phyloP scores from a whole-genome alignment of 139 green algal genomes.

The Chlorella sp. region DNA sequence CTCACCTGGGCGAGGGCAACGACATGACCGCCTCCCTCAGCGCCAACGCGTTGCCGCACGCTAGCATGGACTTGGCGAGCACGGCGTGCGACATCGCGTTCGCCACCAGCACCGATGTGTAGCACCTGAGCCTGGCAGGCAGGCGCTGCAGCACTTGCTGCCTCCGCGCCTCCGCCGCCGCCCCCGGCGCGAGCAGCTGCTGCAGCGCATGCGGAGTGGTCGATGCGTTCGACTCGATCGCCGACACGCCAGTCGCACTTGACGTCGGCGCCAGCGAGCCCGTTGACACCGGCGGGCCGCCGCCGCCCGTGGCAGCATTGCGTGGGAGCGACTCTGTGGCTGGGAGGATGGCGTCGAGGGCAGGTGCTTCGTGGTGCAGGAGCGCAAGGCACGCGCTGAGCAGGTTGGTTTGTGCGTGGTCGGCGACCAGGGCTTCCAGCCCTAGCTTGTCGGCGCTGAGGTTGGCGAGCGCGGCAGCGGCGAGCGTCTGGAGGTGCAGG shows the following conservation, averaged over 20 bases:
- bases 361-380: too few relatives aligned
- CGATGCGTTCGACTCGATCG: too few relatives aligned
- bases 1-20: background rate
- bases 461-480: background rate
- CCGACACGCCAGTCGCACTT: too few relatives aligned
- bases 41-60: background rate
- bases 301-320: too few relatives aligned
- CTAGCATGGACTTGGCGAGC: background rate
- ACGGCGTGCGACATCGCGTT: background rate
- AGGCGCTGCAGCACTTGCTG: background rate
- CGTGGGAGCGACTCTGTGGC: too few relatives aligned
- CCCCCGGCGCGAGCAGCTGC: too few relatives aligned
- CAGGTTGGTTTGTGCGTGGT: background rate
- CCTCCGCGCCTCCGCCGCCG: too few relatives aligned
- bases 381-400: too few relatives aligned
- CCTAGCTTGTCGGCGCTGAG: background rate
- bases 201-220: too few relatives aligned
- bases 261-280: too few relatives aligned
- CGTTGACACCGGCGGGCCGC: too few relatives aligned
- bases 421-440: background rate
- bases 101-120: background rate
- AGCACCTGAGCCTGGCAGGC: background rate
- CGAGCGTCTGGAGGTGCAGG: background rate
- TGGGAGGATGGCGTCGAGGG: too few relatives aligned
- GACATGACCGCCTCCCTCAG: background rate